Evolutionary conservation across 208 protist species (phyloP).

Genomic region (Leishmania amazonensis): DNA sequence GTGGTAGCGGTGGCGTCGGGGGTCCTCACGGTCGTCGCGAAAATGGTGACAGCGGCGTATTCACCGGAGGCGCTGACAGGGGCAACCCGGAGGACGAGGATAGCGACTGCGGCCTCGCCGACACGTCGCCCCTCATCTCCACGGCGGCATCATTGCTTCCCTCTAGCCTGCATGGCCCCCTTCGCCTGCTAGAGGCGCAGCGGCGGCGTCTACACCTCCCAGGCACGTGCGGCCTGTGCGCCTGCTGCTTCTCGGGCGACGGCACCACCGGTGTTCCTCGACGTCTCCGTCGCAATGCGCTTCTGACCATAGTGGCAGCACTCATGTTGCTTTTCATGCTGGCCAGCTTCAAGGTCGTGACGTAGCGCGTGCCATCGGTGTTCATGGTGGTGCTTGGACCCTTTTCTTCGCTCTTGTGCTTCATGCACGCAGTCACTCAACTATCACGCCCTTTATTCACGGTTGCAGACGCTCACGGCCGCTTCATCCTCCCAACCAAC

Average conservation of each 20-base stretch:
- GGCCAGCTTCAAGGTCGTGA: not conserved
- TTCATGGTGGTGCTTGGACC: not conserved
- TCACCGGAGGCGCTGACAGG: constrained; percentile 1
- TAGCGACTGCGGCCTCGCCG: constrained; percentile 9
- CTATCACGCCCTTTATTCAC: not conserved
- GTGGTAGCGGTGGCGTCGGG: constrained; percentile 5
- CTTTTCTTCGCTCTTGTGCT: not conserved
- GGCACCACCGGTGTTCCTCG: constrained; percentile 12
- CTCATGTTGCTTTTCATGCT: constrained; percentile 25
- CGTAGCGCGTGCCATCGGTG: not conserved
- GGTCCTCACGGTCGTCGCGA: not conserved
- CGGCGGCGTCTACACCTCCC: constrained; percentile 27
- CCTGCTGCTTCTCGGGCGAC: constrained; percentile 24
- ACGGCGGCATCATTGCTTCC: constrained; percentile 28
- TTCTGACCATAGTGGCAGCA: constrained; percentile 13
- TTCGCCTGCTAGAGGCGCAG: constrained; percentile 16
- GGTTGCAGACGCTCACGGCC: not conserved
- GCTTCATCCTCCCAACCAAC: not conserved
- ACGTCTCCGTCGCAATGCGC: constrained; percentile 8
- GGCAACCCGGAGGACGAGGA: not conserved
- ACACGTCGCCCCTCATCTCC: constrained; percentile 23
- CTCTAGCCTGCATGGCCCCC: constrained; percentile 19
- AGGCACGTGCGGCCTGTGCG: constrained; percentile 16
- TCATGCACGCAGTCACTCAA: not conserved
- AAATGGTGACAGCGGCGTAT: not conserved